Conservation (phyloP, 1,139 yeast species). For the Hanseniaspora sp. region DNA sequence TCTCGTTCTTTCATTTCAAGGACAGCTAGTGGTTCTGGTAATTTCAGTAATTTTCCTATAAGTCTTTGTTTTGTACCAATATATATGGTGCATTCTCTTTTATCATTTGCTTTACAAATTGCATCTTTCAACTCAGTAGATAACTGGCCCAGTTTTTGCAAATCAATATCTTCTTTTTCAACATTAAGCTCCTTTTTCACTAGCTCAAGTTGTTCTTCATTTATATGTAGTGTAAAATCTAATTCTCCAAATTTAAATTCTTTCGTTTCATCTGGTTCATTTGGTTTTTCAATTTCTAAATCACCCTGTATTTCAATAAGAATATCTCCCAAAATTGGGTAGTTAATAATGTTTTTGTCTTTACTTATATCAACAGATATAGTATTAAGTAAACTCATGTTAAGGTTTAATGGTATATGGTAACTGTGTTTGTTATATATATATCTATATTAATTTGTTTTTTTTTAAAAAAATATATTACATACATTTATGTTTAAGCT, state of each 20-base stretch:
- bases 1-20: slow-evolving; percentile 35
- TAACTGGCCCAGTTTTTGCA: slow-evolving; percentile 36
- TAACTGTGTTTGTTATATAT: too few species aligned
- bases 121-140: slow-evolving; percentile 53
- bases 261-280: slow-evolving; percentile 21
- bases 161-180: slow-evolving; percentile 22
- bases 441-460: too few species aligned
- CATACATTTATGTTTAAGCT: too few species aligned
- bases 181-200: slow-evolving; percentile 20
- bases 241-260: slow-evolving; percentile 27
- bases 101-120: slow-evolving; percentile 26
- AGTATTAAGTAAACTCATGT: slow-evolving; percentile 1
- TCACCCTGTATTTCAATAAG: slow-evolving; percentile 66
- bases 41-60: slow-evolving; percentile 44
- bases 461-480: too few species aligned
- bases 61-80: slow-evolving; percentile 60
- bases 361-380: slow-evolving; percentile 1
- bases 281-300: slow-evolving; percentile 36
- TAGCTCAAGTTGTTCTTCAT: neutral
- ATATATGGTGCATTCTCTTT: slow-evolving; percentile 42
- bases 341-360: slow-evolving; percentile 1
- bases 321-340: slow-evolving; percentile 45
- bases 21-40: slow-evolving; percentile 54
- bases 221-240: slow-evolving; percentile 19
- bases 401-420: neutral